A percentile compares a stretch with the other conserved stretches of the same genome.
Conservation (phyloP, 192 early-diverging fungal genomes). For the Lobosporangium transversale region DNA sequence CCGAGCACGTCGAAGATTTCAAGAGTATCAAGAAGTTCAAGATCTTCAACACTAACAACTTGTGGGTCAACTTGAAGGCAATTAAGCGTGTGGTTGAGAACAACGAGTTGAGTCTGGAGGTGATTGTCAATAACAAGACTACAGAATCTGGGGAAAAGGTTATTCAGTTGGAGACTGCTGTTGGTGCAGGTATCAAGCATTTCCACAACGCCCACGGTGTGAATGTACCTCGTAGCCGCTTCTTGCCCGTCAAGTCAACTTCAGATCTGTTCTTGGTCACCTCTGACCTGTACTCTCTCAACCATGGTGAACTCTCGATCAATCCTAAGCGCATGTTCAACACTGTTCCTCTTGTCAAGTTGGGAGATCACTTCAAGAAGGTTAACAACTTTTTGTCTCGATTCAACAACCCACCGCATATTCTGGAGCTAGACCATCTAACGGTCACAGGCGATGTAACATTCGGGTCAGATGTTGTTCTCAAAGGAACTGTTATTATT, state of each 20-base stretch:
- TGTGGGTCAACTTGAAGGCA: constrained; percentile 88
- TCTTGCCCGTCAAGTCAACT: constrained; percentile 98
- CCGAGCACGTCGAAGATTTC: constrained; percentile 97
- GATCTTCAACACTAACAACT: constrained; percentile 98
- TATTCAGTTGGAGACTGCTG: constrained; percentile 98
- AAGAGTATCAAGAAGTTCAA: constrained; percentile 99
- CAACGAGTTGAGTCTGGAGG: constrained; percentile 82
- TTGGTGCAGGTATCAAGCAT: constrained; percentile 99
- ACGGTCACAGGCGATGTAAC: constrained; percentile 98
- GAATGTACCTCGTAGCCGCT: constrained; percentile 97
- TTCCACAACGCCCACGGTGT: constrained; percentile 94
- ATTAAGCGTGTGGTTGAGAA: constrained; percentile 87
- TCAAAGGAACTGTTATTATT: constrained; percentile 97
- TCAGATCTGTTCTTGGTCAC: constrained; percentile 98
- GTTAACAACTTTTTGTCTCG: constrained; percentile 87
- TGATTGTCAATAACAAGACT: constrained; percentile 98
- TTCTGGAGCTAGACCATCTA: constrained; percentile 96
- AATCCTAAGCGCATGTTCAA: constrained; percentile 95
- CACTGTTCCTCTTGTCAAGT: constrained; percentile 93
- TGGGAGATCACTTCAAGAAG: constrained; percentile 99
- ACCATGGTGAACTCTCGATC: constrained; percentile 92
- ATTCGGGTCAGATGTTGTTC: constrained; percentile 92
- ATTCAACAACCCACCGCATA: constrained; percentile 94
- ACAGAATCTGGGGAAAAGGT: constrained; percentile 94
- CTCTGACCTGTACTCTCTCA: constrained; percentile 91